Percentiles rank a stretch among this genome's conserved stretches.
Evolutionary conservation across 2,329 filamentous ascomycete species (phyloP).

Genomic region (Apiospora rasikravindrae): DNA sequence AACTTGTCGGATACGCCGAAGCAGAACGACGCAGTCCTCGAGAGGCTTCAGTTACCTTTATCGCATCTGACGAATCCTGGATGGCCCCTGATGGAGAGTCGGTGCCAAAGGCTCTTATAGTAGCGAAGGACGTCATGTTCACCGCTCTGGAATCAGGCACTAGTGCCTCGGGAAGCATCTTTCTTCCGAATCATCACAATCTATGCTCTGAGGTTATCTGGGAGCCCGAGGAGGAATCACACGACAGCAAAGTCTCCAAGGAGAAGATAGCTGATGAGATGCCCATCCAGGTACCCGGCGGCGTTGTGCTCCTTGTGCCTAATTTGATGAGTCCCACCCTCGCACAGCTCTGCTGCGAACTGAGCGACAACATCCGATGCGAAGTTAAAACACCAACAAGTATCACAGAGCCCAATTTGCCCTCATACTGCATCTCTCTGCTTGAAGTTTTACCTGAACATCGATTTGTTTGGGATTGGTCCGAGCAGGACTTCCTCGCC

Average conservation of each 20-base stretch:
- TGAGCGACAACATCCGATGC: constrained; percentile 25
- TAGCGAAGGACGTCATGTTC: constrained; percentile 52
- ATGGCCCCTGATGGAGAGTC: neutral
- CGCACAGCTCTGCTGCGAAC: constrained; percentile 20
- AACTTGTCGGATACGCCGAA: constrained; percentile 49
- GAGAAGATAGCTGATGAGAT: neutral
- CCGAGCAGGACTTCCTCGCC: constrained; percentile 42
- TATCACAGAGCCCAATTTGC: constrained; percentile 27
- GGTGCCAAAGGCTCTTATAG: constrained; percentile 40
- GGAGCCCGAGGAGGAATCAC: constrained; percentile 29
- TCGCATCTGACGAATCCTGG: constrained; percentile 46
- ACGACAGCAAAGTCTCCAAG: neutral
- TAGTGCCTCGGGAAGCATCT: constrained; percentile 36
- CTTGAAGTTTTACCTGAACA: constrained; percentile 45
- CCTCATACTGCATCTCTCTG: constrained; percentile 49
- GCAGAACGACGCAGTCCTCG: constrained; percentile 43
- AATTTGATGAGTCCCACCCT: constrained; percentile 12
- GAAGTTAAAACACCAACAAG: constrained; percentile 24
- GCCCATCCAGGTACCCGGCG: neutral
- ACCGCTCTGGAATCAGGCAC: constrained; percentile 40
- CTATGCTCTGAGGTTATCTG: constrained; percentile 56
- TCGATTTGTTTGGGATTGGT: constrained; percentile 46
- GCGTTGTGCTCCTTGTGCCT: constrained; percentile 28
- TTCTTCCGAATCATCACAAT: constrained; percentile 54
- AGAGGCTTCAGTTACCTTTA: constrained; percentile 49